A percentile compares a stretch with the other conserved stretches of the same genome.
phyloP scores from a whole-genome alignment of 805 yeast species.

The Teunomyces funiuensis region DNA sequence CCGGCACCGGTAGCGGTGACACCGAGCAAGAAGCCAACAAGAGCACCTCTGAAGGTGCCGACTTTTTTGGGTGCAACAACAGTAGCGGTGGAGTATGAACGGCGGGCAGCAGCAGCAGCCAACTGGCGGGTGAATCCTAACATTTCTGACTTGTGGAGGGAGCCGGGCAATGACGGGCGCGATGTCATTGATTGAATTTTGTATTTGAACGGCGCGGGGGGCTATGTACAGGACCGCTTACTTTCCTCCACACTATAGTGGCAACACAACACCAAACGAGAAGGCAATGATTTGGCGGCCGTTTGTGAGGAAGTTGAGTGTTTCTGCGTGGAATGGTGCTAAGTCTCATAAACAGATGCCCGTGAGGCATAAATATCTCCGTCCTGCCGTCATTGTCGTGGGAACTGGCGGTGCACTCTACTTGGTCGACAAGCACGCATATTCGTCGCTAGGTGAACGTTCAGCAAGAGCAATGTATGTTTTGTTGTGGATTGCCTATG shows the following conservation, averaged over 20 bases:
- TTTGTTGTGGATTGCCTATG: constrained; percentile 52
- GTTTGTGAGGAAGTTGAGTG: not conserved
- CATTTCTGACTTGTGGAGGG: constrained; percentile 10
- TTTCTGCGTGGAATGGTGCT: not conserved
- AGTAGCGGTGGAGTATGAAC: constrained; percentile 31
- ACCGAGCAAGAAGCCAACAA: constrained; percentile 79
- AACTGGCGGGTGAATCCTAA: constrained; percentile 19
- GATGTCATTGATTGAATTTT: not conserved
- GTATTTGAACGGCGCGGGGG: too few species aligned
- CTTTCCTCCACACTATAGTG: too few species aligned
- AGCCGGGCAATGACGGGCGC: not conserved
- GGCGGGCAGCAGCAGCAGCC: constrained; percentile 14
- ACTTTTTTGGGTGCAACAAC: constrained; percentile 31
- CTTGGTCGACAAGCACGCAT: constrained; percentile 35
- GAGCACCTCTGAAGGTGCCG: constrained; percentile 47
- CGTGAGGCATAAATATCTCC: not conserved
- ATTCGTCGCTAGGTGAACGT: constrained; percentile 53
- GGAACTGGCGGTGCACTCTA: constrained; percentile 17
- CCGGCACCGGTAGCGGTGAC: constrained; percentile 71
- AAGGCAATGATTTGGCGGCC: not conserved
- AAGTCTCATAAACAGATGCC: not conserved
- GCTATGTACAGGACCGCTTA: not conserved
- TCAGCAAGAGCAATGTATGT: constrained; percentile 51
- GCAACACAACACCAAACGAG: not conserved
- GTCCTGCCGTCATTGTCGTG: not conserved